phyloP scores from a whole-genome alignment of 306 rosid species.

The Lathyrus oleraceus region DNA sequence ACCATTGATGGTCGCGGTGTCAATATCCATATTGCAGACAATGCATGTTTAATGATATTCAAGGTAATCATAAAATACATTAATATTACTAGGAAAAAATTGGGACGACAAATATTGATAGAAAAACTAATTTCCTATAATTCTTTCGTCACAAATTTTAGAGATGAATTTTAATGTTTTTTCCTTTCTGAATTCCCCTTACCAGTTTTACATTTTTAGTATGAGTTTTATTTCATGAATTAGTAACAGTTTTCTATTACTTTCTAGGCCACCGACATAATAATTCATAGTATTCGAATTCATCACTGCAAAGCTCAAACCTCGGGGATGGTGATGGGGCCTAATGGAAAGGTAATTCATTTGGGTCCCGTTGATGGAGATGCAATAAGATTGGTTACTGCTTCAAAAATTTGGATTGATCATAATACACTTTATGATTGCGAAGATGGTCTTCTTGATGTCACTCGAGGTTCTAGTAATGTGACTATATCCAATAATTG shows the following conservation, averaged over 20 bases:
- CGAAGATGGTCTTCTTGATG: not conserved
- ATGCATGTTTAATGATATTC: too few relatives aligned
- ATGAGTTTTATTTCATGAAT: too few relatives aligned
- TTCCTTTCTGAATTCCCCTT: not conserved
- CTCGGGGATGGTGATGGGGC: not conserved
- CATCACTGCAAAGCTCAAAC: not conserved
- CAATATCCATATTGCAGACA: too few relatives aligned
- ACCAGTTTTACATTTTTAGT: too few relatives aligned
- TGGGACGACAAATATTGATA: not conserved
- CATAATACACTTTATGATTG: too few relatives aligned
- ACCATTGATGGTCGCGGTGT: too few relatives aligned
- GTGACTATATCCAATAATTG: slow-evolving; percentile 44
- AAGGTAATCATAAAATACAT: too few relatives aligned
- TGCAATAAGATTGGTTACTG: not conserved
- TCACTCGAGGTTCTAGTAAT: slow-evolving; percentile 40
- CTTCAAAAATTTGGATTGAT: too few relatives aligned
- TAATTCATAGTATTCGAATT: not conserved
- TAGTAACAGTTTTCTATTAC: not conserved
- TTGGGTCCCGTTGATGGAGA: not conserved
- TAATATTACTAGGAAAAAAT: too few relatives aligned
- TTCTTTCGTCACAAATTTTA: too few relatives aligned
- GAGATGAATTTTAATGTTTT: too few relatives aligned
- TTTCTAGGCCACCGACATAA: not conserved
- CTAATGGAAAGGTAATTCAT: not conserved
- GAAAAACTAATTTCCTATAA: too few relatives aligned